These are phyloP conservation scores for Helminthosporium solani DNA, from an alignment of 2,329 filamentous ascomycete genomes.

Conservation along the genomic window DNA sequence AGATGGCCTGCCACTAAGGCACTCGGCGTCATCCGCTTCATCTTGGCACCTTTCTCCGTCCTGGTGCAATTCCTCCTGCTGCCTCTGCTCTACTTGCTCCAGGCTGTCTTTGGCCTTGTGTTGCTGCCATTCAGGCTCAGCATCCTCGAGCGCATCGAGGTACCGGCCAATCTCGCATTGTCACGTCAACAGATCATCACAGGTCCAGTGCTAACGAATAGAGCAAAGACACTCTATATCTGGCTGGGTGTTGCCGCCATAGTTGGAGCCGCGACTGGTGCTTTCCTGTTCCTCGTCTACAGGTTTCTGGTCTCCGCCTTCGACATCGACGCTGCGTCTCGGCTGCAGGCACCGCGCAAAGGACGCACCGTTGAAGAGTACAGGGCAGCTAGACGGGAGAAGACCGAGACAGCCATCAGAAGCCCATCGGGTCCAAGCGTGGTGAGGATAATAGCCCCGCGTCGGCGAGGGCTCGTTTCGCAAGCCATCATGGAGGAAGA, in stretches of 20 bases:
- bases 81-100: slow-evolving; percentile 52
- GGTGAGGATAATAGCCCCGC: slow-evolving; percentile 32
- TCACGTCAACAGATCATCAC: not conserved
- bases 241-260: slow-evolving; percentile 67
- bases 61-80: slow-evolving; percentile 52
- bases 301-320: slow-evolving; percentile 55
- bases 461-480: slow-evolving; percentile 51
- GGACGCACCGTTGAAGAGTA: slow-evolving; percentile 33
- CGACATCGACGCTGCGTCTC: slow-evolving; percentile 40
- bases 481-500: slow-evolving; percentile 74
- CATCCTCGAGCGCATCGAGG: slow-evolving; percentile 58
- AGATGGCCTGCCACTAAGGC: slow-evolving; percentile 44
- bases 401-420: slow-evolving; percentile 21
- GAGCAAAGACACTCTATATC: slow-evolving; percentile 50
- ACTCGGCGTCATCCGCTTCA: slow-evolving; percentile 40
- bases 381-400: slow-evolving; percentile 28
- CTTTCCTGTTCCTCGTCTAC: slow-evolving; percentile 60
- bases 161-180: slow-evolving; percentile 34
- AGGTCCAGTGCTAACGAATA: slow-evolving; percentile 33
- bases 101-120: slow-evolving; percentile 43
- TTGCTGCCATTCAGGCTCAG: slow-evolving; percentile 50
- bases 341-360: slow-evolving; percentile 7
- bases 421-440: slow-evolving; percentile 16
- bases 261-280: slow-evolving; percentile 65
- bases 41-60: slow-evolving; percentile 51